Evolutionary conservation across 805 yeast species (phyloP), one percentile per base, ranked within the genome.

Genomic region (Saccharomycopsis vini): DNA sequence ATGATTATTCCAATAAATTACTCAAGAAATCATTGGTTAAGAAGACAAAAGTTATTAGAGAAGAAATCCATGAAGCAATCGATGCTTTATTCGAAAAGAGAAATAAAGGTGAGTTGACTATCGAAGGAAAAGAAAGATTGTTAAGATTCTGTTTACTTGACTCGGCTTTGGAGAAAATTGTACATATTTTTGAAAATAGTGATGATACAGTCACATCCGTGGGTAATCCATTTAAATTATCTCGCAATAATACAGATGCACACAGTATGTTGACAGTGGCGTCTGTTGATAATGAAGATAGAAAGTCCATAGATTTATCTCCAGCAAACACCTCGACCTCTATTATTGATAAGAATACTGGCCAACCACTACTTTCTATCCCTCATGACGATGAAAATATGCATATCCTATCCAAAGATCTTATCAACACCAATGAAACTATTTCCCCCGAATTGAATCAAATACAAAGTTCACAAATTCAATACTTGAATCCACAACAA

Each of bases 61-160:
- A 52, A 1, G 66, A 67, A 41, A 66, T 78, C 32, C 72, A 72
- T 43, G 59, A 64, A 16, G 64, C 79, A 0, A 73, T 77, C 49
- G 72, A 71, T 49, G 76, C 75, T 42, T 62, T 86, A 52, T 71
- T 79, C 55, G 69, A 70, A 40, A 68, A 79, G 46, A 77, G 82
- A 54, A 66, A 70, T 40, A 64, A 70, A 29, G 71, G 70, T 32
- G 70, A 73, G 49, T 65, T 84, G 44, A 72, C 73, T 20, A 49
- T 75, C 10, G 79, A 79, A 52, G 94, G 88, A 29, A 83, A 84
- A 58, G 95, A 87, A 57, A 71, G 82, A 16, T 63, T 86, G 34
- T 66, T 87, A 26, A 66, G 89, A 50, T 69, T 85, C 46, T 69
- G 81, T 38, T 75, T 81, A 45, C 66, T 86, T 52, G 88, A 82